Percentiles rank a stretch among this genome's conserved stretches.
Conservation (phyloP, 495 filamentous ascomycete species). For the Lasiosphaeria hispida region DNA sequence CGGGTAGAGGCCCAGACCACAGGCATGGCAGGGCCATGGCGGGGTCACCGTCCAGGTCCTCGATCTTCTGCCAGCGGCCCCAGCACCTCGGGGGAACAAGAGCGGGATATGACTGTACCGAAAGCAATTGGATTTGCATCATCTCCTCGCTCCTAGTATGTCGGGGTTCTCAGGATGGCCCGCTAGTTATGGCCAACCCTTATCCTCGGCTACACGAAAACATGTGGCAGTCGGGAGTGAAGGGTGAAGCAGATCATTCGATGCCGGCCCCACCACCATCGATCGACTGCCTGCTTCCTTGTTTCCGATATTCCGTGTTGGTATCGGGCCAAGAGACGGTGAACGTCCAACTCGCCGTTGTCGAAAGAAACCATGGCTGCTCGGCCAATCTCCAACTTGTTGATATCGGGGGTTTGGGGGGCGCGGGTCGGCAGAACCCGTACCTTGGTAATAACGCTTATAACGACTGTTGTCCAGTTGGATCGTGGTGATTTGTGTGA, state of each 20-base stretch:
- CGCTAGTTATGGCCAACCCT: neutral
- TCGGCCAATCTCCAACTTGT: neutral
- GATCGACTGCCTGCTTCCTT: too few species aligned
- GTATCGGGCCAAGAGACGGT: too few species aligned
- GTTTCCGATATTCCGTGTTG: too few species aligned
- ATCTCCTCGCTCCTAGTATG: neutral
- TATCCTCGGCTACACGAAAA: conserved; percentile 30
- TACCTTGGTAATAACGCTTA: conserved; percentile 3
- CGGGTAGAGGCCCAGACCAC: too few species aligned
- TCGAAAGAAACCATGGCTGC: neutral
- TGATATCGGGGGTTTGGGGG: neutral
- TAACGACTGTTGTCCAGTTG: neutral
- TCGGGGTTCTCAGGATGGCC: neutral
- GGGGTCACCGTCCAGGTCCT: too few species aligned
- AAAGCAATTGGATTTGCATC: neutral
- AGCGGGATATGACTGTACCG: too few species aligned
- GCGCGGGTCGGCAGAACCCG: neutral
- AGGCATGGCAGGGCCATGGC: too few species aligned
- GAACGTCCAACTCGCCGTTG: neutral
- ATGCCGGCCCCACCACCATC: neutral
- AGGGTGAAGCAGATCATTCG: neutral
- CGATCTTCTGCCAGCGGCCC: too few species aligned
- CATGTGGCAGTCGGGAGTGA: neutral
- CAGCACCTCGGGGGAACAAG: too few species aligned
- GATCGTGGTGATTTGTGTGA: neutral